Evolutionary conservation across 2,329 filamentous ascomycete species (phyloP), one percentile per base, ranked within the genome.

Genomic region (Paraphaeosphaeria sporulosa): DNA sequence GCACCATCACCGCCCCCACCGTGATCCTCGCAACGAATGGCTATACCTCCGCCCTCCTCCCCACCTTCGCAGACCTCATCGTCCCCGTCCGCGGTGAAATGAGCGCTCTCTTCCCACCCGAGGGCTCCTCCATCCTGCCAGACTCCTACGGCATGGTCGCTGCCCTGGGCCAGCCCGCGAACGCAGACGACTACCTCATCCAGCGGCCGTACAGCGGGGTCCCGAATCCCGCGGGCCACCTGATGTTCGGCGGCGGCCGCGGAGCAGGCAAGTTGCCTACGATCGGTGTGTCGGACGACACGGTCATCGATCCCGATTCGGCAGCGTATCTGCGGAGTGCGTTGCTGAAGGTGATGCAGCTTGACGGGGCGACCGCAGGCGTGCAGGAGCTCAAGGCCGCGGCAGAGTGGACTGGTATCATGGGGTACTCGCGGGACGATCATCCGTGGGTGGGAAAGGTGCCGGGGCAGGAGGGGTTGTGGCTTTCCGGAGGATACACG

Each of bases 21-120:
- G 86, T 96, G 21, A 83, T 97, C 19, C 84, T 96, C 17, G 90
- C 92, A 4, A 94, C 90, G 0, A 97, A 97, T 72, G 94, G 83
- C 3, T 96, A 96, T 76, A 94, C 92, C 0, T 92, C 91, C 1
- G 84, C 89, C 61, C 82, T 97, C 4, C 79, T 94, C 1, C 91
- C 91, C 0, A 73, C 80, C 36, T 89, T 94, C 67, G 82, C 85
- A 9, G 86, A 89, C 64, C 82, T 93, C 9, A 90, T 96, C 63
- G 86, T 94, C 2, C 94, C 94, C 0, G 88, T 91, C 2, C 83
- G 91, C 25, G 93, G 91, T 0, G 88, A 94, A 71, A 87, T 94
- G 79, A 86, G 85, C 44, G 86, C 89, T 0, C 82, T 94, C 21
- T 69, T 83, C 3, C 89, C 90, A 5, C 87, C 88, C 0, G 70